Conservation (phyloP, 2,329 filamentous ascomycete genomes). For the Colletotrichum filicis region DNA sequence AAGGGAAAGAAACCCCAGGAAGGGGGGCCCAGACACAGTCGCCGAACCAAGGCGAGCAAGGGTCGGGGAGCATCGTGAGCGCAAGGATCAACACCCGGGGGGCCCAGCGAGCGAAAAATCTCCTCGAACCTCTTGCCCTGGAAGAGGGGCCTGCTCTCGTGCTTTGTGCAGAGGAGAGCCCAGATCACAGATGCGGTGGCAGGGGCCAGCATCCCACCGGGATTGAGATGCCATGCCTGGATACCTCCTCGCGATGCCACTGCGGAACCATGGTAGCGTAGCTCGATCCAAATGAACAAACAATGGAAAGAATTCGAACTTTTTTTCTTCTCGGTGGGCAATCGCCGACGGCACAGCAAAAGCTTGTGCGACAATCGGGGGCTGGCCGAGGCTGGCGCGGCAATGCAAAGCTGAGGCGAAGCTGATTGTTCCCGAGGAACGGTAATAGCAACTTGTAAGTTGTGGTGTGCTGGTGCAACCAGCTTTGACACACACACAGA, state of each 20-base stretch:
- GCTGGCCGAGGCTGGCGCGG: constrained; percentile 25
- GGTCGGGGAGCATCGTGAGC: constrained; percentile 10
- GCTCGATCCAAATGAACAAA: background rate
- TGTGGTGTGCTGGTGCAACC: background rate
- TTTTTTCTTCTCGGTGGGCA: background rate
- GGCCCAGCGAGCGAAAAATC: constrained; percentile 1
- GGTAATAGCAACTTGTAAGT: background rate
- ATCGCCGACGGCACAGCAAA: constrained; percentile 15
- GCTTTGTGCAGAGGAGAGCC: background rate
- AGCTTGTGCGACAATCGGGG: constrained; percentile 14
- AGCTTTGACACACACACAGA: background rate
- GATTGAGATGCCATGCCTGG: constrained; percentile 1
- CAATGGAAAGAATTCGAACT: background rate
- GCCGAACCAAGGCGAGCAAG: constrained; percentile 7
- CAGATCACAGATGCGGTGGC: background rate
- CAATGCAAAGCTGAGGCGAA: constrained; percentile 24
- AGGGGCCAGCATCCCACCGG: constrained; percentile 11
- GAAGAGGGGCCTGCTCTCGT: background rate
- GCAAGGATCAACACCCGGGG: constrained; percentile 16
- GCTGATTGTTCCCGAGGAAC: background rate
- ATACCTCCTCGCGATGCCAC: background rate
- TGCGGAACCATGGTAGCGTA: background rate
- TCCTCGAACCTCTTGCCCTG: constrained; percentile 1
- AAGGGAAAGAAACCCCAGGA: constrained; percentile 13
- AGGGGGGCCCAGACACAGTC: constrained; percentile 2